A percentile compares a stretch with the other conserved stretches of the same genome.
phyloP scores from a whole-genome alignment of 768 basidiomycete species.

The Pleurotus eryngii region DNA sequence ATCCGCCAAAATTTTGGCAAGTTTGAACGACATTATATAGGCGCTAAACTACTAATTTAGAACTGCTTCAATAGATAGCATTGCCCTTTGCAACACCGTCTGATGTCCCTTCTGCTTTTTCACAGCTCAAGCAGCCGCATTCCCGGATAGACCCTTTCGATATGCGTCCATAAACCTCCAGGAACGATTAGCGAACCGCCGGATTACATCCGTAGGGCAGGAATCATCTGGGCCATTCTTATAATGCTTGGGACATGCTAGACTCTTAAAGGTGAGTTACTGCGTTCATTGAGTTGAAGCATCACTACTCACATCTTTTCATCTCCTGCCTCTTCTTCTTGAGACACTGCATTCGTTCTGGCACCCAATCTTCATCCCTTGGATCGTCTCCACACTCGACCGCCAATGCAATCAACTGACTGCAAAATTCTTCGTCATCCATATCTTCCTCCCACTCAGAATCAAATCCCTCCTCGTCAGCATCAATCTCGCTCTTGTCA shows the following conservation, averaged over 20 bases:
- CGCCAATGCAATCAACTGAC: neutral
- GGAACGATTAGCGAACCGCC: constrained; percentile 12
- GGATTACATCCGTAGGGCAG: neutral
- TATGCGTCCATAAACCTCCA: constrained; percentile 22
- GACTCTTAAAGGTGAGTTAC: neutral
- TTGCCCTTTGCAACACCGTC: constrained; percentile 11
- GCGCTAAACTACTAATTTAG: constrained; percentile 12
- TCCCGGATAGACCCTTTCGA: constrained; percentile 15
- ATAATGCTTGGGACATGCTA: constrained; percentile 9
- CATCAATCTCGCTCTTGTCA: neutral
- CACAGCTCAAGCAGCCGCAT: constrained; percentile 18
- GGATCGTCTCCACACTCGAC: constrained; percentile 4
- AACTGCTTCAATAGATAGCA: constrained; percentile 20
- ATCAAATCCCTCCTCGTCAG: neutral
- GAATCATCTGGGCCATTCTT: constrained; percentile 8
- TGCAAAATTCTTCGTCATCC: neutral
- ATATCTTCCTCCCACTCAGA: neutral
- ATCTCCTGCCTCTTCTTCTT: constrained; percentile 5
- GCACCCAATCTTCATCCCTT: constrained; percentile 9
- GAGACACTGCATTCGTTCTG: neutral
- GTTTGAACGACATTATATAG: constrained; percentile 1
- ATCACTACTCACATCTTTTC: neutral
- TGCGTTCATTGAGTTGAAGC: neutral
- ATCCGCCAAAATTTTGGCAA: constrained; percentile 22
- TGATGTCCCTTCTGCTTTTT: constrained; percentile 19